phyloP scores from a whole-genome alignment of 495 filamentous ascomycete species.

The Beverwykella pulmonaria region DNA sequence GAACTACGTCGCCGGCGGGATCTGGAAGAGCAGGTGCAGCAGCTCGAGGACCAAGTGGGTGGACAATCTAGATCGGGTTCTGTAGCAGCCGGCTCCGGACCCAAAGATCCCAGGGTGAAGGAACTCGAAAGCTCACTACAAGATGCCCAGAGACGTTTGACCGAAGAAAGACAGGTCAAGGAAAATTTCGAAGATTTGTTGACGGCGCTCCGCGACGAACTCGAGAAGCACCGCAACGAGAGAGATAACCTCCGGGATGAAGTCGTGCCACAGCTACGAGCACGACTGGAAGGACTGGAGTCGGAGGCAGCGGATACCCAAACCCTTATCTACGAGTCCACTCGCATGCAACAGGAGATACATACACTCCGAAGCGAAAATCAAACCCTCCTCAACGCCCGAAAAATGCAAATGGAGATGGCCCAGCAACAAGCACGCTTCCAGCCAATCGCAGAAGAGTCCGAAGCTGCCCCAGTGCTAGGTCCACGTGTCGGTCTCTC shows the following conservation, averaged over 20 bases:
- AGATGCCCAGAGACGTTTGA: conserved; percentile 74
- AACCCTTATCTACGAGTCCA: conserved; percentile 70
- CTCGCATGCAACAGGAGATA: conserved; percentile 79
- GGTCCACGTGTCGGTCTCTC: conserved; percentile 54
- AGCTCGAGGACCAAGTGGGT: conserved; percentile 70
- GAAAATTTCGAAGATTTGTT: conserved; percentile 93
- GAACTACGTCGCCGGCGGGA: conserved; percentile 73
- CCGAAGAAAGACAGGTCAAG: conserved; percentile 84
- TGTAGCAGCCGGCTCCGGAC: conserved; percentile 50
- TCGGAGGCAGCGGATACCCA: conserved; percentile 66
- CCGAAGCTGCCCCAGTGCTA: conserved; percentile 36
- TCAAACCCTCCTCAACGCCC: conserved; percentile 57
- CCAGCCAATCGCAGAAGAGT: conserved; percentile 67
- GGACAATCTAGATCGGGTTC: conserved; percentile 53
- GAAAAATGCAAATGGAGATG: conserved; percentile 57
- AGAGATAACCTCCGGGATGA: conserved; percentile 89
- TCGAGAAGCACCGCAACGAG: conserved; percentile 82
- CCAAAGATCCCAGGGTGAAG: conserved; percentile 52
- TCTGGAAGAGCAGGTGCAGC: conserved; percentile 79
- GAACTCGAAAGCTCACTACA: conserved; percentile 82
- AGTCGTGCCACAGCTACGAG: conserved; percentile 71
- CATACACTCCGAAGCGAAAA: conserved; percentile 71
- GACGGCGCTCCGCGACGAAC: conserved; percentile 76
- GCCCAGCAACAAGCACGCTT: conserved; percentile 55
- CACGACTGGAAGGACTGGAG: conserved; percentile 77